These are phyloP conservation scores for Plasmodium reichenowi DNA, from an alignment of 169 alveolate species.

Conservation along the genomic window DNA sequence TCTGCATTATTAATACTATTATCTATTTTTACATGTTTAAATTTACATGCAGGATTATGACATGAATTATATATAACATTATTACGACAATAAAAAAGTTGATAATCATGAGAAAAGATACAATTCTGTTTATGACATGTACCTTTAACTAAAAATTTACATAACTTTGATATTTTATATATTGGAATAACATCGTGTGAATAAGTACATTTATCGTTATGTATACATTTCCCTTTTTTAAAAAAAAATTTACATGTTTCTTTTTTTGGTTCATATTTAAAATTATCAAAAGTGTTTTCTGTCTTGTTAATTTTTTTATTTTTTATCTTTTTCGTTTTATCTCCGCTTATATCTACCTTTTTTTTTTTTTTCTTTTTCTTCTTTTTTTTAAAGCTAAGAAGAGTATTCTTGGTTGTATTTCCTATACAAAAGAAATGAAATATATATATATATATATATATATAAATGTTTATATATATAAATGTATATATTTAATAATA, in stretches of 20 bases:
- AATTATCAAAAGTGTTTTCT: slow-evolving; percentile 15
- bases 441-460: neutral
- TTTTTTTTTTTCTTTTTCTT: slow-evolving; percentile 40
- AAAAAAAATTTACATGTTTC: slow-evolving; percentile 83
- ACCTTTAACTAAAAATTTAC: slow-evolving; percentile 80
- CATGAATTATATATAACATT: slow-evolving; percentile 79
- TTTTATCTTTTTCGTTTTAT: slow-evolving; percentile 5
- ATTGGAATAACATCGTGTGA: slow-evolving; percentile 87
- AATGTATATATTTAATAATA: neutral
- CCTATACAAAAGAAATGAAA: slow-evolving; percentile 4
- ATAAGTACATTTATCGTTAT: slow-evolving; percentile 80
- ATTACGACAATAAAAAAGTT: slow-evolving; percentile 82
- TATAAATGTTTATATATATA: neutral
- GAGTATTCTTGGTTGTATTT: slow-evolving; percentile 4
- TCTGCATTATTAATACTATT: slow-evolving; percentile 21
- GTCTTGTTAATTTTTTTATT: slow-evolving; percentile 8
- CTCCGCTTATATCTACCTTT: slow-evolving; percentile 2
- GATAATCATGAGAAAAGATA: slow-evolving; percentile 84
- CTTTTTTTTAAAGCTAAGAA: neutral
- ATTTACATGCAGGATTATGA: slow-evolving; percentile 77
- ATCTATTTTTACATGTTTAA: slow-evolving; percentile 78
- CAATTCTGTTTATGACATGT: slow-evolving; percentile 79
- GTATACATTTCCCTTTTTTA: slow-evolving; percentile 81
- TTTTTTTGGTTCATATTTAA: slow-evolving; percentile 24
- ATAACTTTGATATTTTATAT: slow-evolving; percentile 84